A percentile compares a stretch with the other conserved stretches of the same genome.
These are phyloP conservation scores for Geotrichum phurueaensis DNA, from an alignment of 1,139 yeast species.

Conservation along the genomic window DNA sequence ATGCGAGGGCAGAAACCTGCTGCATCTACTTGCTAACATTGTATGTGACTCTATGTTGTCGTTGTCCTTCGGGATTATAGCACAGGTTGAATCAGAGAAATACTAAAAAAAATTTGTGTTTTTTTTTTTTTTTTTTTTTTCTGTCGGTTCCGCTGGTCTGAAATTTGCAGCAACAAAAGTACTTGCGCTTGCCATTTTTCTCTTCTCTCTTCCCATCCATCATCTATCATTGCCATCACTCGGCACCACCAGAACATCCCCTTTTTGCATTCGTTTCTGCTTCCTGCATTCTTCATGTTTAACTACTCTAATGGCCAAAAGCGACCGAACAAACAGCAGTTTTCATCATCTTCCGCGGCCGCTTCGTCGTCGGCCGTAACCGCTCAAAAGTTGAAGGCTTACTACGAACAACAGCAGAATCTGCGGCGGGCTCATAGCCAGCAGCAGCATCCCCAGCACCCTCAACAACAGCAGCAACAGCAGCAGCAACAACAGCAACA, in stretches of 20 bases:
- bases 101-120: background rate
- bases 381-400: background rate
- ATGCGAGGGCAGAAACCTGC: background rate
- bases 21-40: background rate
- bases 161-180: background rate
- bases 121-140: background rate
- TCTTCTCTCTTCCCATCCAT: background rate
- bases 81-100: background rate
- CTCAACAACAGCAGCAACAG: background rate
- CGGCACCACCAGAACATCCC: background rate
- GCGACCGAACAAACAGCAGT: background rate
- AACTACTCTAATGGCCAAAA: conserved; percentile 8
- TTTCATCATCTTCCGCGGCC: background rate
- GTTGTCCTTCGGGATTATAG: background rate
- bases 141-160: background rate
- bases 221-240: background rate
- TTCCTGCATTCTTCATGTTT: conserved; percentile 4
- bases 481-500: background rate
- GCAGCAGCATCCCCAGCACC: background rate
- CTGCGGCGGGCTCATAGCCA: background rate
- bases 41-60: background rate
- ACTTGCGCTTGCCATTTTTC: background rate
- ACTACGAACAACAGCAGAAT: background rate
- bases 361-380: background rate
- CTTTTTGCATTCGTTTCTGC: background rate